These are phyloP conservation scores for Diplodia corticola DNA, from an alignment of 2,329 filamentous ascomycete species.

Conservation along the genomic window DNA sequence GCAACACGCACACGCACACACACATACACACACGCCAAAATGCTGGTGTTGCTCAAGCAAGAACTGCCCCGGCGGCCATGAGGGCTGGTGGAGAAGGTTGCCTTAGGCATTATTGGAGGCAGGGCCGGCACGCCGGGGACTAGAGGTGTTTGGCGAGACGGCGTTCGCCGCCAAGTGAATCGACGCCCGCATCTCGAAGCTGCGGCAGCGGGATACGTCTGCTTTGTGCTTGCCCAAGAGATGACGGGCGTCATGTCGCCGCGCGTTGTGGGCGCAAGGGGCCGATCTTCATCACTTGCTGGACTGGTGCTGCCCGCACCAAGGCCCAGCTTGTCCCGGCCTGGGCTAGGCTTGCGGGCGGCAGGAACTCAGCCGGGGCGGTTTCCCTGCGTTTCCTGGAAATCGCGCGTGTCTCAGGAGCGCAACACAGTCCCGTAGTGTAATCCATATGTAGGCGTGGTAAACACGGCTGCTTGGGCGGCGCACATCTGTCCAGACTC, in stretches of 20 bases:
- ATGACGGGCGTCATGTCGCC: not conserved
- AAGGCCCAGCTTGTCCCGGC: not conserved
- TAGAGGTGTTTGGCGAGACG: not conserved
- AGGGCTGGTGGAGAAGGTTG: not conserved
- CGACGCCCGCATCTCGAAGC: not conserved
- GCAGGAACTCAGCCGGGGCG: not conserved
- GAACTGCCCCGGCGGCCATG: no score
- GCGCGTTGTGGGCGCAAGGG: not conserved
- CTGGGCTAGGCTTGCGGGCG: conserved; percentile 2
- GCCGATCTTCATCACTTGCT: conserved; percentile 15
- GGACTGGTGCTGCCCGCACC: not conserved
- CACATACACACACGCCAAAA: no score
- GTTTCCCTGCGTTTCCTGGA: not conserved
- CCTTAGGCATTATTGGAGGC: not conserved
- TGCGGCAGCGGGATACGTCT: not conserved
- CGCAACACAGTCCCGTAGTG: conserved; percentile 13
- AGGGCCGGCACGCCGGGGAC: not conserved
- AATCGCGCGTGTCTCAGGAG: conserved; percentile 13
- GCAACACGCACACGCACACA: not conserved
- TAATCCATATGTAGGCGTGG: conserved; percentile 1
- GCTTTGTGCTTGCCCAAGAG: not conserved
- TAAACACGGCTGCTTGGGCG: not conserved
- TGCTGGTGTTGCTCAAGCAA: no score
- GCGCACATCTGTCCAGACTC: not conserved
- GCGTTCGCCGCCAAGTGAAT: not conserved